Evolutionary conservation across 1,284 basidiomycete species (phyloP).

Genomic region (Golubevia pallescens): DNA sequence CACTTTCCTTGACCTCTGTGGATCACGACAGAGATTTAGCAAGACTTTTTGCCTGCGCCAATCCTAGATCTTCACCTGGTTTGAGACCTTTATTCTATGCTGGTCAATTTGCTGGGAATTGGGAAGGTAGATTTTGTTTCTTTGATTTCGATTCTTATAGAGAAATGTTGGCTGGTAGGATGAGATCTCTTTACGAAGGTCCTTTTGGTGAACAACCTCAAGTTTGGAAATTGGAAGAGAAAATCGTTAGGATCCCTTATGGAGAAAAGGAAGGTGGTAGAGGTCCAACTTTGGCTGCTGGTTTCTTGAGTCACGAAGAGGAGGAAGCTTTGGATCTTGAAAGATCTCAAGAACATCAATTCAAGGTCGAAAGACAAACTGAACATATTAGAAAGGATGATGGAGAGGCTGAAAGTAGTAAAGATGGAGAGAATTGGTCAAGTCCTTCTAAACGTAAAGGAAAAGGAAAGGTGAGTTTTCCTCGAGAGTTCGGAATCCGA

Average conservation of each 20-base stretch:
- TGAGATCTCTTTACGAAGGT: conserved; percentile 52
- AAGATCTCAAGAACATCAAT: background rate
- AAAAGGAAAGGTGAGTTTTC: too few relatives aligned
- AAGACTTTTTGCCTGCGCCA: conserved; percentile 35
- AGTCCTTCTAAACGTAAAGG: too few relatives aligned
- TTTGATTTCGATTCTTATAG: conserved; percentile 58
- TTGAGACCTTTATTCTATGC: conserved; percentile 34
- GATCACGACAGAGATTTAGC: conserved; percentile 48
- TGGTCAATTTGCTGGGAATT: conserved; percentile 45
- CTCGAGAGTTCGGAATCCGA: too few relatives aligned
- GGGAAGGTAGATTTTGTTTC: conserved; percentile 57
- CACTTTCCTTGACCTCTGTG: conserved; percentile 19
- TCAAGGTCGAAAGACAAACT: background rate
- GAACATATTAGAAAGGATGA: too few relatives aligned
- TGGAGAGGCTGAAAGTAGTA: too few relatives aligned
- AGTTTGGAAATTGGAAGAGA: conserved; percentile 54
- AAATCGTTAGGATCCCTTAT: conserved; percentile 27
- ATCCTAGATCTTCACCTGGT: conserved; percentile 28
- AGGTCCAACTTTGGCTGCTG: conserved; percentile 25
- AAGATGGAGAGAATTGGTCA: too few relatives aligned
- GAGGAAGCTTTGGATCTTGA: background rate
- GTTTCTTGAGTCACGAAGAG: conserved; percentile 9
- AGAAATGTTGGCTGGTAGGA: conserved; percentile 51
- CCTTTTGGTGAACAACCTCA: conserved; percentile 62
- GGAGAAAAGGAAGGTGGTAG: conserved; percentile 2